Conservation (phyloP, 345 rosid species). For the Tarenaya hassleriana region DNA sequence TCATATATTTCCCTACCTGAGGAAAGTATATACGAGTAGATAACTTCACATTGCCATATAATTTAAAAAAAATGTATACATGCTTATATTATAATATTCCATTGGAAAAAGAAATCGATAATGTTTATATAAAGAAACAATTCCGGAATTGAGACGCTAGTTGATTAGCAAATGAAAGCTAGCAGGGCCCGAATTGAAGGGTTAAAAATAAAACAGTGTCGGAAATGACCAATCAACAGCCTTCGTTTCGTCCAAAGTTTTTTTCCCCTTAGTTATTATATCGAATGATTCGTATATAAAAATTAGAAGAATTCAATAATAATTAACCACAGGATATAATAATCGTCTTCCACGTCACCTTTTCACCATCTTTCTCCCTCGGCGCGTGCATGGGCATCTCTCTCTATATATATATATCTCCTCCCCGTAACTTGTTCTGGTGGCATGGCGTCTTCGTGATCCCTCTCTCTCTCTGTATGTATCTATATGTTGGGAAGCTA, state of each 20-base stretch:
- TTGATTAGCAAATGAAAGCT: not conserved
- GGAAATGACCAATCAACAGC: constrained; percentile 23
- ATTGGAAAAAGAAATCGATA: constrained; percentile 19
- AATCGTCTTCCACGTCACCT: constrained; percentile 38
- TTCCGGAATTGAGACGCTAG: not conserved
- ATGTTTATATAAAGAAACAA: not conserved
- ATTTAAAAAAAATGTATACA: not conserved
- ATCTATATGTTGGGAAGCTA: constrained; percentile 34
- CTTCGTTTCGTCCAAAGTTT: constrained; percentile 8
- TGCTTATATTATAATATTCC: constrained; percentile 1
- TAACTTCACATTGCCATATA: not conserved
- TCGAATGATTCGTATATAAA: constrained; percentile 11
- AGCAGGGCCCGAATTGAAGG: not conserved
- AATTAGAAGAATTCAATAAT: not conserved
- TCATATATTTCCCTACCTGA: not conserved
- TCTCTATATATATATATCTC: constrained; percentile 24
- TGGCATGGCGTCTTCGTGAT: constrained; percentile 2
- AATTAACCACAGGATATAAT: not conserved
- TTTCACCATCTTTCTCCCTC: constrained; percentile 33
- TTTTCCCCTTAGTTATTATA: not conserved
- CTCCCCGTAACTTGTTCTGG: constrained; percentile 27
- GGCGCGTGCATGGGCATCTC: constrained; percentile 53
- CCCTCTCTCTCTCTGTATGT: constrained; percentile 12
- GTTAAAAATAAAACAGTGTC: constrained; percentile 7
- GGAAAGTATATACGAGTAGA: not conserved